Evolutionary conservation across 73 alveolate species (phyloP).

Genomic region (Paramecium primaurelia): DNA sequence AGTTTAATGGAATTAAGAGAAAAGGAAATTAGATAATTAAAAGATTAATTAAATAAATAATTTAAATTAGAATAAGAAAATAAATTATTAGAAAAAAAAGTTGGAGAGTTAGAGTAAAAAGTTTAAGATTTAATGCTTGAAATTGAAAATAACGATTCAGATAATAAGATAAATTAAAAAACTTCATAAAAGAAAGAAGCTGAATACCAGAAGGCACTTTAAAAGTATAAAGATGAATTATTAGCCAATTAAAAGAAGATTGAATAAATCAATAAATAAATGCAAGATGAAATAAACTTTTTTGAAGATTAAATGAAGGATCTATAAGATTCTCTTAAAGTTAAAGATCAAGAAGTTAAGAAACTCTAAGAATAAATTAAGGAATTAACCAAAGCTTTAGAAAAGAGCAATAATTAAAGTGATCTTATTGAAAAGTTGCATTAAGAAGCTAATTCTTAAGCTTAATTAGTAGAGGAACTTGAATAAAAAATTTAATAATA

Average conservation of each 20-base stretch:
- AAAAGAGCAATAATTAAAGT: background rate
- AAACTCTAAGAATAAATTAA: background rate
- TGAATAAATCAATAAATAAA: background rate
- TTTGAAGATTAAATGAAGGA: background rate
- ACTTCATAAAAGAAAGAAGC: background rate
- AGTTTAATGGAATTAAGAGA: background rate
- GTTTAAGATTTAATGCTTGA: background rate
- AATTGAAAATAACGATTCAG: background rate
- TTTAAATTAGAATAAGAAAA: background rate
- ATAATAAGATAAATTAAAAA: background rate
- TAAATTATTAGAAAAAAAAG: background rate
- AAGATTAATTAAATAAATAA: background rate
- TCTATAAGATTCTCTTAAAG: background rate
- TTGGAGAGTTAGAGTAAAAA: background rate
- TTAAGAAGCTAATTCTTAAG: background rate
- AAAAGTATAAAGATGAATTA: background rate
- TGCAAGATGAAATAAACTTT: background rate
- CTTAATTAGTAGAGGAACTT: background rate
- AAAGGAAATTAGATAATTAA: background rate
- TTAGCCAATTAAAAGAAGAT: background rate
- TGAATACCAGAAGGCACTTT: background rate
- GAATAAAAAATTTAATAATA: background rate
- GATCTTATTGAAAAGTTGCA: background rate
- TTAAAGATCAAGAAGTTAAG: background rate
- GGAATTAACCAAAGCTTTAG: background rate